phyloP scores from a whole-genome alignment of 768 basidiomycete genomes.

The Termitomyces sp. region DNA sequence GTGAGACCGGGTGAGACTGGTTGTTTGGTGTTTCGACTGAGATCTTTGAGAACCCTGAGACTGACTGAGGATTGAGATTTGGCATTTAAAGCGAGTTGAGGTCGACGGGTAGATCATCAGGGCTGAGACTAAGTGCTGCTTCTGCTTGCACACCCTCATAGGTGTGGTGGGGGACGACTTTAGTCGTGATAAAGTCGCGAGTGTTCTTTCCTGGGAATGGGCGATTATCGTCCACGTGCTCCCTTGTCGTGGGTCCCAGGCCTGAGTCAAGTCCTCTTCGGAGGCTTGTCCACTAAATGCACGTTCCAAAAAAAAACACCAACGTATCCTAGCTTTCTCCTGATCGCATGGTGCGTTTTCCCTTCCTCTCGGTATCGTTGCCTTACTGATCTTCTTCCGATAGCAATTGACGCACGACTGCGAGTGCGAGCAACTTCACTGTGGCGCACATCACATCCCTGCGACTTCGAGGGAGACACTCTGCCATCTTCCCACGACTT shows the following conservation, averaged over 20 bases:
- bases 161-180: neutral
- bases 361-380: neutral
- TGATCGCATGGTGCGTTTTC: neutral
- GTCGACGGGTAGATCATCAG: neutral
- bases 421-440: neutral
- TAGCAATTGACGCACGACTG: neutral
- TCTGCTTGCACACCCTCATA: no score
- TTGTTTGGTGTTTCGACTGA: neutral
- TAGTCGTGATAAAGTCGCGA: neutral
- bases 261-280: conserved; percentile 8
- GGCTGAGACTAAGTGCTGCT: neutral
- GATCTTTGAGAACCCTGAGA: neutral
- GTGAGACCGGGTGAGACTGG: neutral
- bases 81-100: neutral
- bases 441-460: neutral
- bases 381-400: neutral
- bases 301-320: conserved; percentile 7
- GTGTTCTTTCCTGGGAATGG: neutral
- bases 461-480: no score
- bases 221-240: conserved; percentile 15
- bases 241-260: conserved; percentile 20
- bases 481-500: no score
- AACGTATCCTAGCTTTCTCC: neutral
- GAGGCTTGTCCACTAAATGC: conserved; percentile 15
- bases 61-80: neutral